phyloP scores from a whole-genome alignment of 352 stramenopile genomes.

The Pythium sp. region DNA sequence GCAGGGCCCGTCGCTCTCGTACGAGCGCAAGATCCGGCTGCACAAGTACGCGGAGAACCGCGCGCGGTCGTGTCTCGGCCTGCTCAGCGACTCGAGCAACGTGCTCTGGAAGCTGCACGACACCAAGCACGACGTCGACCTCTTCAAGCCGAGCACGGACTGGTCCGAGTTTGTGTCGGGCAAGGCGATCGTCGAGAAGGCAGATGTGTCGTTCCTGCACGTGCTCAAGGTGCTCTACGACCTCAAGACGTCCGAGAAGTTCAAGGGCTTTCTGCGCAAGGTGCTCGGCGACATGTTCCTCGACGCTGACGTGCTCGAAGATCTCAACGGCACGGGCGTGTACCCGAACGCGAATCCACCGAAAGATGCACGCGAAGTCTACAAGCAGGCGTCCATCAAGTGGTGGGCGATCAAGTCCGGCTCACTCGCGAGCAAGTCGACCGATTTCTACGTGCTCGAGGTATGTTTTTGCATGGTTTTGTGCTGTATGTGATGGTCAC shows the following conservation, averaged over 20 bases:
- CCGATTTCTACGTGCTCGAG: slow-evolving; percentile 85
- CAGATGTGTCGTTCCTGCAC: slow-evolving; percentile 73
- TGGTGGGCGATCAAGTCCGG: slow-evolving; percentile 88
- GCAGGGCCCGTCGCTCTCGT: slow-evolving; percentile 78
- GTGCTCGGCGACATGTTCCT: slow-evolving; percentile 79
- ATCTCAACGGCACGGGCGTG: slow-evolving; percentile 76
- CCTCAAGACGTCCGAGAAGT: slow-evolving; percentile 80
- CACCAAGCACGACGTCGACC: slow-evolving; percentile 71
- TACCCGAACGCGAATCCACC: slow-evolving; percentile 72
- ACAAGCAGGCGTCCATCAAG: slow-evolving; percentile 88
- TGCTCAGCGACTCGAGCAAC: slow-evolving; percentile 70
- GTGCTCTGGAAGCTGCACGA: slow-evolving; percentile 83
- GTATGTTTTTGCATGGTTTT: slow-evolving; percentile 24
- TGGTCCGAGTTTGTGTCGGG: slow-evolving; percentile 86
- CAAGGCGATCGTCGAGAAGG: slow-evolving; percentile 70
- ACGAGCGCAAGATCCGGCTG: slow-evolving; percentile 79
- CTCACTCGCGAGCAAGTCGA: slow-evolving; percentile 72
- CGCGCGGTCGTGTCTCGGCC: slow-evolving; percentile 68
- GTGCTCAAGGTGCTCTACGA: slow-evolving; percentile 87
- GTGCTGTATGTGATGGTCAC: slow-evolving; percentile 14
- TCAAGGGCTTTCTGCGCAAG: slow-evolving; percentile 83
- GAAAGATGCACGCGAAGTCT: slow-evolving; percentile 65
- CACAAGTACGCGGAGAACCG: slow-evolving; percentile 87
- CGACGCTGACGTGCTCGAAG: slow-evolving; percentile 81
- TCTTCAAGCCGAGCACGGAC: slow-evolving; percentile 85